Evolutionary conservation across 495 filamentous ascomycete genomes (phyloP).

Genomic region (Lindgomyces ingoldianus): DNA sequence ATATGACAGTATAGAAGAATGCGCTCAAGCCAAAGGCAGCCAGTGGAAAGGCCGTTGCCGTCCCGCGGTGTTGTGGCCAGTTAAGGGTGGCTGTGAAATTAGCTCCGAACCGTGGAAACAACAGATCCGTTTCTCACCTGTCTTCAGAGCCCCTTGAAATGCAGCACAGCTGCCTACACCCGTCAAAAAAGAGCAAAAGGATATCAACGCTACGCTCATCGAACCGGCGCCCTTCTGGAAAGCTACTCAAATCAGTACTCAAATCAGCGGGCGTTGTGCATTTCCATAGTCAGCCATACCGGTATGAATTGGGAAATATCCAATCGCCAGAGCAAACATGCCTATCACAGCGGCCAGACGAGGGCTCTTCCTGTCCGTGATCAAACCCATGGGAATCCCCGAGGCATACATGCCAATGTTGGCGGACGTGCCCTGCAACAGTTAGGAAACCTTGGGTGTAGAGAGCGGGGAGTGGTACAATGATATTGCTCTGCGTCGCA

Average conservation of each 20-base stretch:
- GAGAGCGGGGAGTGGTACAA: constrained; percentile 56
- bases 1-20: constrained; percentile 86
- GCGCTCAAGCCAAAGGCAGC: constrained; percentile 93
- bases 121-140: no score
- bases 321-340: constrained; percentile 65
- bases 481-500: constrained; percentile 86
- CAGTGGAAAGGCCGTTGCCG: constrained; percentile 89
- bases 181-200: constrained; percentile 79
- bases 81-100: constrained; percentile 73
- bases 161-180: constrained; percentile 85
- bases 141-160: constrained; percentile 84
- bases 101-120: no score
- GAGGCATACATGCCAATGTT: constrained; percentile 94
- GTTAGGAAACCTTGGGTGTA: background rate
- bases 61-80: constrained; percentile 88
- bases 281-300: constrained; percentile 47
- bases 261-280: background rate
- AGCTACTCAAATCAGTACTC: constrained; percentile 42
- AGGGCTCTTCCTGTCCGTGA: constrained; percentile 83
- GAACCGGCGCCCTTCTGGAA: constrained; percentile 59
- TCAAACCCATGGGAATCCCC: constrained; percentile 84
- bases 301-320: constrained; percentile 78
- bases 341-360: constrained; percentile 74
- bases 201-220: constrained; percentile 68
- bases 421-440: constrained; percentile 70